These are phyloP conservation scores for Chaetomium strumarium DNA, from an alignment of 2,329 filamentous ascomycete species.

Conservation along the genomic window DNA sequence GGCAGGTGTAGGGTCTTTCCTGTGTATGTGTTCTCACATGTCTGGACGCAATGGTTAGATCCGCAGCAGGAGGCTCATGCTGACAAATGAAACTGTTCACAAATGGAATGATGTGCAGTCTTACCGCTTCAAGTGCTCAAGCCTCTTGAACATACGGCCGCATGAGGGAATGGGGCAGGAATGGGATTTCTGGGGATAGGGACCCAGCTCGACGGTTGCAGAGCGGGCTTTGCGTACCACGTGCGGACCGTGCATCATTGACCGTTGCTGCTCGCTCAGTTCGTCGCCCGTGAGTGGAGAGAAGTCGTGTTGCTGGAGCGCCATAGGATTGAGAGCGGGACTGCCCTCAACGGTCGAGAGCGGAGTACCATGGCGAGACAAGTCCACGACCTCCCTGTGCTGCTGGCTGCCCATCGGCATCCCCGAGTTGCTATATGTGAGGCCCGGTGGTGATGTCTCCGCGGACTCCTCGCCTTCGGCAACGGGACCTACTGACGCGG, in stretches of 20 bases:
- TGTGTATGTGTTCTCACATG: conserved; percentile 99
- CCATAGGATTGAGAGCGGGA: conserved; percentile 64
- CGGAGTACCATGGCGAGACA: conserved; percentile 89
- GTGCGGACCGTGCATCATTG: conserved; percentile 65
- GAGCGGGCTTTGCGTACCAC: conserved; percentile 86
- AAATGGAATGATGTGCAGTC: conserved; percentile 33
- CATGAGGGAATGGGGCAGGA: conserved; percentile 99
- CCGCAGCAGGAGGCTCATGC: conserved; percentile 33
- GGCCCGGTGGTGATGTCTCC: conserved; percentile 71
- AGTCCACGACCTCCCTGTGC: conserved; percentile 71
- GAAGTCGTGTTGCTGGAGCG: conserved; percentile 66
- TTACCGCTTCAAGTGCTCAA: conserved; percentile 99
- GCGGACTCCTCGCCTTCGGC: conserved; percentile 72
- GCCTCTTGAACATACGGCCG: conserved; percentile 93
- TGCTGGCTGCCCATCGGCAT: conserved; percentile 60
- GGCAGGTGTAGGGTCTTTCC: conserved; percentile 96
- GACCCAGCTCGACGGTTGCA: conserved; percentile 91
- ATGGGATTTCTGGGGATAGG: conserved; percentile 96
- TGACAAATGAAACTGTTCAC: conserved; percentile 36
- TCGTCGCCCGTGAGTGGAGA: conserved; percentile 58
- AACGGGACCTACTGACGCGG: conserved; percentile 76
- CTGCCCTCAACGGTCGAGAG: conserved; percentile 78
- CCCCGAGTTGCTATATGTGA: conserved; percentile 65
- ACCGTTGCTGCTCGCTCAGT: conserved; percentile 55
- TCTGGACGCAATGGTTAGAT: conserved; percentile 56